These are phyloP conservation scores for Nowakowskiella sp. DNA, from an alignment of 192 early-diverging fungal species.

Conservation along the genomic window DNA sequence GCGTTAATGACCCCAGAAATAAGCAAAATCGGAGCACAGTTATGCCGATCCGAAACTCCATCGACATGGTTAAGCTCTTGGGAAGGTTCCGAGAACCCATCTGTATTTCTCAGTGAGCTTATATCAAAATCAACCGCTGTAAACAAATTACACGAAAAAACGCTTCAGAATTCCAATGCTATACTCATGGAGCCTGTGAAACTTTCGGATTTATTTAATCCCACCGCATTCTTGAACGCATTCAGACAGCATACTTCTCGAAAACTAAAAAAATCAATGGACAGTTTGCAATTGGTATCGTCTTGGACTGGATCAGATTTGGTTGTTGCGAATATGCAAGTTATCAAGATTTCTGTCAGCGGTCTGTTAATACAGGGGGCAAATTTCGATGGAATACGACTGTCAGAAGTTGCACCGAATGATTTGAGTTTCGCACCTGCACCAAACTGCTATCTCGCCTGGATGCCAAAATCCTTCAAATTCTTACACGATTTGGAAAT, in stretches of 20 bases:
- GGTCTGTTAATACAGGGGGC: slow-evolving; percentile 42
- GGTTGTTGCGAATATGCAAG: not conserved
- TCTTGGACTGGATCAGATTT: slow-evolving; percentile 22
- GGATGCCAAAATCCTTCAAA: slow-evolving; percentile 26
- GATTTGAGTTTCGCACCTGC: slow-evolving; percentile 33
- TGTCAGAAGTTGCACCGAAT: slow-evolving; percentile 28
- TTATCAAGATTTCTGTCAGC: slow-evolving; percentile 25
- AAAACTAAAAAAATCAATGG: slow-evolving; percentile 40
- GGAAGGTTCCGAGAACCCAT: slow-evolving; percentile 38
- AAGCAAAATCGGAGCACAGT: slow-evolving; percentile 13
- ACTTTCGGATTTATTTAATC: slow-evolving; percentile 33
- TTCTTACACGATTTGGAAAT: slow-evolving; percentile 15
- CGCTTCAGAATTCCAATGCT: not conserved
- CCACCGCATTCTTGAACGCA: slow-evolving; percentile 46
- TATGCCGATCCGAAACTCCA: slow-evolving; percentile 35
- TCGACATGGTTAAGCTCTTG: slow-evolving; percentile 29
- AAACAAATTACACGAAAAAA: slow-evolving; percentile 16
- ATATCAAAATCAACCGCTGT: slow-evolving; percentile 25
- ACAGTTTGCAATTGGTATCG: slow-evolving; percentile 30
- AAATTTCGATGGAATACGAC: slow-evolving; percentile 31
- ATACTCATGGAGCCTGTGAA: slow-evolving; percentile 26
- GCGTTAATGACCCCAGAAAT: slow-evolving; percentile 37
- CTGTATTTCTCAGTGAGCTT: slow-evolving; percentile 26
- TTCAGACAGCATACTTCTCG: slow-evolving; percentile 41
- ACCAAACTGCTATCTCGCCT: slow-evolving; percentile 35